Conservation (phyloP, 179 eudicot genomes). For the Sideroxylon spinosum region DNA sequence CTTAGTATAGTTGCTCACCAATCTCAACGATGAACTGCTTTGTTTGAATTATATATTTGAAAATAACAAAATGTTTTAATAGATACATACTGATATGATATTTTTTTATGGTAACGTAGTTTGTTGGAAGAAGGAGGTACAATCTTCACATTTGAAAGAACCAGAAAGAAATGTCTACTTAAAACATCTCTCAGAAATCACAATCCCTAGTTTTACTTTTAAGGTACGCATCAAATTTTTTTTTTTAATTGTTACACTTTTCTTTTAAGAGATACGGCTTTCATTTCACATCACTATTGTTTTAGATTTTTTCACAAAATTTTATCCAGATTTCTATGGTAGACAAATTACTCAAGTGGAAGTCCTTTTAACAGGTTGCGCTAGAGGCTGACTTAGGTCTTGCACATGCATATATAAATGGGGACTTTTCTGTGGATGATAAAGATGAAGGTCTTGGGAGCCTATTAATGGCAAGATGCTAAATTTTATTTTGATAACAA, state of each 20-base stretch:
- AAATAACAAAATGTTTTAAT: not conserved
- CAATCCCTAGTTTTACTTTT: slow-evolving; percentile 81
- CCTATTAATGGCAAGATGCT: slow-evolving; percentile 64
- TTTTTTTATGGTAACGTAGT: slow-evolving; percentile 30
- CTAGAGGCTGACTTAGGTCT: slow-evolving; percentile 91
- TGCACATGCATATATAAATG: slow-evolving; percentile 93
- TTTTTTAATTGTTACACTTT: not conserved
- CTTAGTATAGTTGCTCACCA: not conserved
- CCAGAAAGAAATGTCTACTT: slow-evolving; percentile 39
- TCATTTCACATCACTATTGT: too few relatives aligned
- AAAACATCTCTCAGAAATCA: slow-evolving; percentile 60
- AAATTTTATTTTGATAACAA: not conserved
- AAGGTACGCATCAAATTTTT: slow-evolving; percentile 44
- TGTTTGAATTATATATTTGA: not conserved
- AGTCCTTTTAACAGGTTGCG: slow-evolving; percentile 51
- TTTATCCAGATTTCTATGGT: not conserved
- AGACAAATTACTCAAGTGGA: not conserved
- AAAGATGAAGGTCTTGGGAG: slow-evolving; percentile 71
- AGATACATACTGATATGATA: not conserved
- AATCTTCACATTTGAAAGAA: slow-evolving; percentile 59
- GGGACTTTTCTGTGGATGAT: slow-evolving; percentile 85
- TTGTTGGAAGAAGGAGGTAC: slow-evolving; percentile 86
- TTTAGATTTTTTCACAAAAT: not conserved
- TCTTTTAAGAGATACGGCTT: too few relatives aligned
- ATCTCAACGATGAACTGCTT: not conserved